These are phyloP conservation scores for Phytophthora sp. DNA, from an alignment of 352 stramenopile genomes.

Conservation along the genomic window DNA sequence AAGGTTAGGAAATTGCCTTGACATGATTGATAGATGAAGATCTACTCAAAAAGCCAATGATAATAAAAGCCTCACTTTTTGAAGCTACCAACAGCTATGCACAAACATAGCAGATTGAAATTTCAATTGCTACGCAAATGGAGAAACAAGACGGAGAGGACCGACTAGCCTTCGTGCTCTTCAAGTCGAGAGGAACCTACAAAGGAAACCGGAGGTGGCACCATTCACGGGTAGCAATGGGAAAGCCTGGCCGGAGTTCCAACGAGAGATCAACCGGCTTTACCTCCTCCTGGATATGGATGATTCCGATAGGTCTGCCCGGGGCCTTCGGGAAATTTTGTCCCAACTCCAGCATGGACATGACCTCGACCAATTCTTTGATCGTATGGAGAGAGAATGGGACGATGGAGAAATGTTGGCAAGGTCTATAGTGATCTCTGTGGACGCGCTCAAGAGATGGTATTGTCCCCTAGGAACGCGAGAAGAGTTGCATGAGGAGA, in stretches of 20 bases:
- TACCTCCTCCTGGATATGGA: neutral
- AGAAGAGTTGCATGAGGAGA: neutral
- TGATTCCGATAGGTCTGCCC: neutral
- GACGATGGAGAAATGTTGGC: neutral
- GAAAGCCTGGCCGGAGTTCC: neutral
- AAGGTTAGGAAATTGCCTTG: too few species aligned
- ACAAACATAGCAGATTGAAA: constrained; percentile 6
- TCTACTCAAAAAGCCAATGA: too few species aligned
- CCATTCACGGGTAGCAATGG: neutral
- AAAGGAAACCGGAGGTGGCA: neutral
- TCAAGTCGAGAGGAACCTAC: neutral
- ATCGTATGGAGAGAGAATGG: neutral
- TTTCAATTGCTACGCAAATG: constrained; percentile 1
- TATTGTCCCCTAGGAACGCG: neutral
- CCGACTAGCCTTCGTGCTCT: neutral
- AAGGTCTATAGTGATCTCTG: neutral
- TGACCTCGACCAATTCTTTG: neutral
- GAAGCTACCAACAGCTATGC: too few species aligned
- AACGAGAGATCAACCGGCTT: neutral
- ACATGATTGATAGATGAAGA: too few species aligned
- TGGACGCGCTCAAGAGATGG: neutral
- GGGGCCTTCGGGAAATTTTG: neutral
- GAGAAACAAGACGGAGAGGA: neutral
- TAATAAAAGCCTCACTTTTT: too few species aligned
- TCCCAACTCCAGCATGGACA: neutral